Base-by-base conservation (phyloP, 768 basidiomycete species). In the Leccinum imitatum region DNA sequence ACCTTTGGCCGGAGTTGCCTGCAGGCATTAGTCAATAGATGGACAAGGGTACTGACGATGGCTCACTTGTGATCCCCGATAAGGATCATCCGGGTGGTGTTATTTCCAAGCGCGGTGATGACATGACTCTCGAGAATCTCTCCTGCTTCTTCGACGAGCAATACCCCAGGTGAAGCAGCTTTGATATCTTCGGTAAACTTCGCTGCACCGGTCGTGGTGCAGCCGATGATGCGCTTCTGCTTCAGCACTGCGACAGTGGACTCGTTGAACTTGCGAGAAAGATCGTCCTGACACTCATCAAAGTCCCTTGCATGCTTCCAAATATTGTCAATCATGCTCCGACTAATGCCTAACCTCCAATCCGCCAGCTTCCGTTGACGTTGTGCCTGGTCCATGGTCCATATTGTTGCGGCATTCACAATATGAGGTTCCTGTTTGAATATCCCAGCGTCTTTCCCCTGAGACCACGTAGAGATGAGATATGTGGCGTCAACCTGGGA, bases 1-100 rank as follows among this genome's bases (percentile, higher is more conserved):
- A 89, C 84, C 70, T 89, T 90, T 0, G 88, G 88, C 2, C 89
- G 85, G 10, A 90, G 76, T 71, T 90, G 88, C 70, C 87, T 89
- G 44, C 51, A 13, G 23, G 37, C 14, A 41, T 31, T 3, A 54
- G 50, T 54, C 39, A 53, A 1, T 47, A 37, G 57, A 17, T 25
- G 41, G 44, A 39, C 10, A 27, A 35, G 25, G 48, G 21, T 5
- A 13, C 11, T 8, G 15, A 25, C 5, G n/a, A 27, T n/a, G 50
- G 71, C 82, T 14, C 71, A 87, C 88, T 89, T 83, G 70, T 89
- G 88, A 64, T 90, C 88, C 0, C 87, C 87, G 31, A 90, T 89
- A 5, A 90, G 74, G 63, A 89, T 82, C 55, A 89, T 67, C 31
- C 87, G 85, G 4, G 73, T 70, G 0, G 81, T 81, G 1, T 74